phyloP scores from a whole-genome alignment of 2,329 filamentous ascomycete genomes.

The Aspergillus niger region DNA sequence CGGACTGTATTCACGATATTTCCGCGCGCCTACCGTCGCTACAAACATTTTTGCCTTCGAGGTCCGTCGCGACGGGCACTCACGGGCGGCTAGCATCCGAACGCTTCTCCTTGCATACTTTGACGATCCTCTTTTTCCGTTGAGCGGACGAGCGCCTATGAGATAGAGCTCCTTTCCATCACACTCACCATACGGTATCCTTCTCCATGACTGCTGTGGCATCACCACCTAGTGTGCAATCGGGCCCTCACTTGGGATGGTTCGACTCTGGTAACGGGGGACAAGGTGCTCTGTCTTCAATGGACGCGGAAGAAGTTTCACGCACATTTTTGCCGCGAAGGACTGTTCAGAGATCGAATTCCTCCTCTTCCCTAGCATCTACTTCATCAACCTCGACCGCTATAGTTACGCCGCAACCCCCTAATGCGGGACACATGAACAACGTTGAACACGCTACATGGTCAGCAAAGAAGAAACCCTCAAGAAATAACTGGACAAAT shows the following conservation, averaged over 20 bases:
- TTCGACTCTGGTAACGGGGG: constrained; percentile 57
- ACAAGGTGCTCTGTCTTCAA: constrained; percentile 65
- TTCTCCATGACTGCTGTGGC: constrained; percentile 67
- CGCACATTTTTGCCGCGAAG: constrained; percentile 91
- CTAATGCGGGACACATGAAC: constrained; percentile 40
- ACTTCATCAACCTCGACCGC: constrained; percentile 57
- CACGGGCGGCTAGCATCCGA: constrained; percentile 1
- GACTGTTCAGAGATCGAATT: constrained; percentile 81
- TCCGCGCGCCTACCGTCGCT: constrained; percentile 17
- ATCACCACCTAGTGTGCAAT: constrained; percentile 65
- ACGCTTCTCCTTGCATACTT: constrained; percentile 1
- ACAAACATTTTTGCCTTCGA: background rate
- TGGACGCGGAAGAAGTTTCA: constrained; percentile 81
- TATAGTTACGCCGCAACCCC: constrained; percentile 34
- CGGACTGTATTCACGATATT: constrained; percentile 5
- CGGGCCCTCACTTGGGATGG: constrained; percentile 63
- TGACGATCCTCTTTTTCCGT: background rate
- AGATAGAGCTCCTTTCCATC: constrained; percentile 12
- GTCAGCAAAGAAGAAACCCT: constrained; percentile 50
- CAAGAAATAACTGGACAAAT: constrained; percentile 62
- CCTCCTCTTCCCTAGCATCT: constrained; percentile 77
- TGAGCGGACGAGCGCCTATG: constrained; percentile 15
- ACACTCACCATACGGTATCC: constrained; percentile 21
- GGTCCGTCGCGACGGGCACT: constrained; percentile 12
- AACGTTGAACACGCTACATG: constrained; percentile 42